phyloP scores from a whole-genome alignment of 768 basidiomycete species.

The Epithele typhae region DNA sequence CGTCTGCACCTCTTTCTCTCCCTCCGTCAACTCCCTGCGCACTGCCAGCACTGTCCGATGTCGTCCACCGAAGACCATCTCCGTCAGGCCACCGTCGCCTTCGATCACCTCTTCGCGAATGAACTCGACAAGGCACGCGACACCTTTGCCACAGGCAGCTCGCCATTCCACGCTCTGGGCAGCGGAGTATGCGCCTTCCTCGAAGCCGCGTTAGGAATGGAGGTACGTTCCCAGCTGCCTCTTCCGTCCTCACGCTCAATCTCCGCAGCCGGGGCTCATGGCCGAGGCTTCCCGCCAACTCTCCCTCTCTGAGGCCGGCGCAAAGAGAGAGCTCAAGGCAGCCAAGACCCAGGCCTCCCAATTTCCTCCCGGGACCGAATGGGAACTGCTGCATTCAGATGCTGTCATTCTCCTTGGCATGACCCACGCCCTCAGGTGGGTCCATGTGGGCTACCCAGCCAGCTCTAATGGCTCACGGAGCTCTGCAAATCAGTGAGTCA shows the following conservation, averaged over 20 bases:
- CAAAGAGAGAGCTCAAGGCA: constrained; percentile 45
- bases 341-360: constrained; percentile 33
- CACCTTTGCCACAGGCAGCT: constrained; percentile 45
- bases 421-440: constrained; percentile 65
- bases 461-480: constrained; percentile 1
- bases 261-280: constrained; percentile 51
- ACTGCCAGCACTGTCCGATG: neutral
- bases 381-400: constrained; percentile 74
- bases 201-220: constrained; percentile 79
- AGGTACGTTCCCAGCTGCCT: constrained; percentile 39
- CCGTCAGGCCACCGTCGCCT: constrained; percentile 43
- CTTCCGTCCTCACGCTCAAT: neutral
- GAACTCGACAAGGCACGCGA: constrained; percentile 52
- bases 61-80: constrained; percentile 26
- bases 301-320: constrained; percentile 53
- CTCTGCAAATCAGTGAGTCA: constrained; percentile 47
- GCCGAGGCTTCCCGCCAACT: constrained; percentile 57
- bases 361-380: constrained; percentile 66
- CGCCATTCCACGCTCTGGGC: constrained; percentile 72
- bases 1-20: neutral
- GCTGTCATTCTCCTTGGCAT: constrained; percentile 66
- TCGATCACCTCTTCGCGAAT: constrained; percentile 67
- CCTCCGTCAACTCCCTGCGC: neutral
- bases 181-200: constrained; percentile 69
- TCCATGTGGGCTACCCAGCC: constrained; percentile 4